These are phyloP conservation scores for Mycena polygramma DNA, from an alignment of 768 basidiomycete genomes.

Conservation along the genomic window DNA sequence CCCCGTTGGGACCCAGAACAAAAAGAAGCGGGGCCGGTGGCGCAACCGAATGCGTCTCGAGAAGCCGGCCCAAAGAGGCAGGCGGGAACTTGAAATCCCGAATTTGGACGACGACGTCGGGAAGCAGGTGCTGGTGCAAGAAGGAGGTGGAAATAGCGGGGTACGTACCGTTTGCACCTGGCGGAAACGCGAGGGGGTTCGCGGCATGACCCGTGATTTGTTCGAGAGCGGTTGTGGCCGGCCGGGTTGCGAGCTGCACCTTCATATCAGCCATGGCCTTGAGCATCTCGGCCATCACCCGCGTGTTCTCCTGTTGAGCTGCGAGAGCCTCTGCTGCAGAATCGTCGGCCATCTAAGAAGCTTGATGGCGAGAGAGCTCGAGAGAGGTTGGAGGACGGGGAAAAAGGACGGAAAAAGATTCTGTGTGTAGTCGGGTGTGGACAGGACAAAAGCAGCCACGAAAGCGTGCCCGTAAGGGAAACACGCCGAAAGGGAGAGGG, in stretches of 20 bases:
- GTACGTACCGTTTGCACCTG: constrained; percentile 11
- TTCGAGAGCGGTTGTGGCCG: background rate
- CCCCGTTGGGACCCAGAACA: background rate
- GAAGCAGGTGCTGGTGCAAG: constrained; percentile 19
- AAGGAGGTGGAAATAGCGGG: background rate
- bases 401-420: background rate
- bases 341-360: no score
- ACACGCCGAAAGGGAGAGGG: background rate
- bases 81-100: constrained; percentile 16
- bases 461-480: background rate
- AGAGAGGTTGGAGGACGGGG: background rate
- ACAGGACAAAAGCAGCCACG: background rate
- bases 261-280: background rate
- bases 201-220: background rate
- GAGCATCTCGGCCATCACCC: background rate
- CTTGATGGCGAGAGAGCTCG: no score
- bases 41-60: background rate
- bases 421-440: background rate
- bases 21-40: background rate
- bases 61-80: constrained; percentile 22
- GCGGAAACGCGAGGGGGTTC: constrained; percentile 6
- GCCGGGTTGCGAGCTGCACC: background rate
- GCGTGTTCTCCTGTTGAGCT: background rate
- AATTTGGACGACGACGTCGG: constrained; percentile 15
- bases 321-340: no score